Base-by-base conservation (phyloP, 2,329 filamentous ascomycete genomes). In the Colletotrichum salicis region DNA sequence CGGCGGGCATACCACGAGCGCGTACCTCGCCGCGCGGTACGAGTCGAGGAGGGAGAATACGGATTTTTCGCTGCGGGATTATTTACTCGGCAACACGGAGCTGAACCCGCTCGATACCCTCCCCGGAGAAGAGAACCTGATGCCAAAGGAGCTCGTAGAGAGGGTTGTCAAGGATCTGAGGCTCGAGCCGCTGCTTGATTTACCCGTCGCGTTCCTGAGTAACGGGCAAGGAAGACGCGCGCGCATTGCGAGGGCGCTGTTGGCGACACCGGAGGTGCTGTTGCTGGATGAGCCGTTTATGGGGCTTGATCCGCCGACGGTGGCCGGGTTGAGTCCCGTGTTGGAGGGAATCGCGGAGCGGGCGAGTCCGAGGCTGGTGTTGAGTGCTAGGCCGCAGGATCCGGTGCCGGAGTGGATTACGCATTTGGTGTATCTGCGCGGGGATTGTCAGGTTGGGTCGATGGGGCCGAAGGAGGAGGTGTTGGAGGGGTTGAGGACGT, bases 251-350 rank as follows among this genome's bases (percentile, higher is more conserved):
- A 93, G 94, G 76, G 95, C 95, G 0, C 83, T 99, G 62, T 86
- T 98, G 70, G 90, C 86, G 7, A 88, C 88, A 64, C 96, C 96
- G 0, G 93, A 97, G 80, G 87, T 97, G 12, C 79, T 99, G 72
- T 86, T 98, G 64, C 86, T 97, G 2, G 96, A 99, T 82, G 96
- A 97, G 77, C 96, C 96, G 1, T 98, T 98, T 78, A 97, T 98
- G 93, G 96, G 96, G 0, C 86, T 99, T 19, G 96, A 98, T 80
- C 96, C 96, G 15, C 92, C 91, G 6, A 97, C 95, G 0, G 89
- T 94, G 13, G 86, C 88, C 13, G 88, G 89, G 1, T 83, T 98
- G 75, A 96, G 93, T 52, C 86, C 87, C 0, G 85, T 98, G 58
- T 84, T 98, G 27, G 84, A 90, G 74, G 86, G 86, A 0, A 83